Evolutionary conservation across 305 asterid genomes (phyloP), one percentile per base, ranked within the genome.

Genomic region (Salvia sclarea): DNA sequence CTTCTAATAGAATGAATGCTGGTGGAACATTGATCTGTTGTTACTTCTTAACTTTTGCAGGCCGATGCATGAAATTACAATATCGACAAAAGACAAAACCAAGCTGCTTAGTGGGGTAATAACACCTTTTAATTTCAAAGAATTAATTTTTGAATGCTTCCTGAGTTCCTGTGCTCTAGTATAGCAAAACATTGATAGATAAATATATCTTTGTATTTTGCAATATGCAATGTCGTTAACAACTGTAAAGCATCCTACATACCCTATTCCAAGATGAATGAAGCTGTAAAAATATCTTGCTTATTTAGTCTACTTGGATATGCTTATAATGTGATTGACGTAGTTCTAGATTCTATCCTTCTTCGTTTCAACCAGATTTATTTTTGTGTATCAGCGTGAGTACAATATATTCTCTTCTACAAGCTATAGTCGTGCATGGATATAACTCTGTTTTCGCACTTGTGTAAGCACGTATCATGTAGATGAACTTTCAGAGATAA

Each of bases 31-130:
- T 64, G 28, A 66, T 65, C 13, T 30, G 41, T 44, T 7, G 12
- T 12, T 10, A 16, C 53, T 25, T 58, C 31, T 70, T 47, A n/a
- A 17, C 1, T 60, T 64, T 77, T 68, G 72, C 77, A 92, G 98
- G 83, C 84, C 89, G 50, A 67, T 74, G 64, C 88, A 88, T 70
- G 98, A 92, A 77, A 77, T 92, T 61, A 88, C 97, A 9, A 85
- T 92, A 76, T 92, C 97, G 40, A 83, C 92, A 2, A 82, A 77
- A 72, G 97, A 93, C 87, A 87, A 88, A 84, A 88, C 96, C 45
- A 93, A 90, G 77, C 97, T 93, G 74, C 98, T 93, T 63, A 82
- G 85, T 78, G 78, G 74, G 88, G 98, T 92, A 80, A 72, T 86
- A 76, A 70, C 41, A 64, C 63, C 58, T 68, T 48, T 70, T 68